phyloP scores from a whole-genome alignment of 2,329 filamentous ascomycete species.

The Ceratocystis harringtonii region DNA sequence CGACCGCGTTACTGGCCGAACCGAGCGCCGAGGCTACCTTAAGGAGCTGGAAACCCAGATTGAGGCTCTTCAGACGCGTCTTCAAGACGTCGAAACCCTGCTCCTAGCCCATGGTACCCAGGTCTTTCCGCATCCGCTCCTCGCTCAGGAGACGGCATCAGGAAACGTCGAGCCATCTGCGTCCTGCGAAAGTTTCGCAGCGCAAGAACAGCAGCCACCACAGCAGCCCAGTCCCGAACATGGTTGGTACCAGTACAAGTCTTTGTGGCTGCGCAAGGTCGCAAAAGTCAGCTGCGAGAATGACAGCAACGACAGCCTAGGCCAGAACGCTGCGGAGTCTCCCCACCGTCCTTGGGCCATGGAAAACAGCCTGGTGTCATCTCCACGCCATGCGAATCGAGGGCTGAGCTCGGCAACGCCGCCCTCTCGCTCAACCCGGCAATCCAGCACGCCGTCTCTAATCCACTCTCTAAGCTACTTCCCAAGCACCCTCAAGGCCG shows the following conservation, averaged over 20 bases:
- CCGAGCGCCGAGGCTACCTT: slow-evolving; percentile 62
- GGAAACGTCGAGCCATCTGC: neutral
- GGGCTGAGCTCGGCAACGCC: slow-evolving; percentile 18
- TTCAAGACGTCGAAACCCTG: slow-evolving; percentile 53
- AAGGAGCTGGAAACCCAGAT: slow-evolving; percentile 63
- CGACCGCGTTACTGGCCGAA: slow-evolving; percentile 70
- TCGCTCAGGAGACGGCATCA: neutral
- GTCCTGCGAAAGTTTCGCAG: neutral
- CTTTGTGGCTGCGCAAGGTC: slow-evolving; percentile 7
- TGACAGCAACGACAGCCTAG: neutral
- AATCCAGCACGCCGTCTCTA: slow-evolving; percentile 9
- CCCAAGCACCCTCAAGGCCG: slow-evolving; percentile 37
- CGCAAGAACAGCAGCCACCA: neutral
- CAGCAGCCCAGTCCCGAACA: neutral
- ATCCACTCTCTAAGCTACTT: slow-evolving; percentile 25
- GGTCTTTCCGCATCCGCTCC: slow-evolving; percentile 25
- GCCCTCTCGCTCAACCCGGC: slow-evolving; percentile 17
- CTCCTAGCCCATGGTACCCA: slow-evolving; percentile 47
- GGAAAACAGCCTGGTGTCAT: neutral
- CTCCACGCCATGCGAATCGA: slow-evolving; percentile 21
- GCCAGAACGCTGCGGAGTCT: neutral
- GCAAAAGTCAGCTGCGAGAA: neutral
- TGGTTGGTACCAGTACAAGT: neutral
- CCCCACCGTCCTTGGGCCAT: neutral
- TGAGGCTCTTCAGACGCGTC: slow-evolving; percentile 47